These are phyloP conservation scores for Ceratocystis albifundus DNA, from an alignment of 2,329 filamentous ascomycete species.

Conservation along the genomic window DNA sequence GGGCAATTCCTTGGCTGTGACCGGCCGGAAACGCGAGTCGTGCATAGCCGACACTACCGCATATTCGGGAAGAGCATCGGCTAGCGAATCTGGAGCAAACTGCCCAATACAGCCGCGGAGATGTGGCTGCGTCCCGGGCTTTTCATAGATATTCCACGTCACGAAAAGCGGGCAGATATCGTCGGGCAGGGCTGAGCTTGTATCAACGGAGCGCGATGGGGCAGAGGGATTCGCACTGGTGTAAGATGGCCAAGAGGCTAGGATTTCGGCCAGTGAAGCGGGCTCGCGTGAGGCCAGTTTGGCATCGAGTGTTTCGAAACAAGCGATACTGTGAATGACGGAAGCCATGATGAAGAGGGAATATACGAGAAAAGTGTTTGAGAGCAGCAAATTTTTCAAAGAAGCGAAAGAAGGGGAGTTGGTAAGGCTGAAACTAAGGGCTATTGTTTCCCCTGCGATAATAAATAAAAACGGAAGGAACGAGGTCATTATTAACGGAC, in stretches of 20 bases:
- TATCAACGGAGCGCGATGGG: conserved; percentile 24
- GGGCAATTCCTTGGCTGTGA: conserved; percentile 44
- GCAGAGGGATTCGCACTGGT: conserved; percentile 25
- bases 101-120: conserved; percentile 95
- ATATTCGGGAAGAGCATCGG: conserved; percentile 63
- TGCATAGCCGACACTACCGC: conserved; percentile 65
- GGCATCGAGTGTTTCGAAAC: conserved; percentile 77
- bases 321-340: conserved; percentile 75
- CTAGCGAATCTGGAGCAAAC: conserved; percentile 66
- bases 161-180: conserved; percentile 33
- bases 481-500: too few relatives aligned
- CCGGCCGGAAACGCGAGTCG: conserved; percentile 50
- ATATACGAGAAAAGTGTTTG: neutral
- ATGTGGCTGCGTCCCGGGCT: conserved; percentile 42
- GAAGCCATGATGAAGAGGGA: conserved; percentile 55
- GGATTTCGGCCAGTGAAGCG: conserved; percentile 55
- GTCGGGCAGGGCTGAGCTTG: conserved; percentile 24
- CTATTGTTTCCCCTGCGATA: too few relatives aligned
- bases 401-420: neutral
- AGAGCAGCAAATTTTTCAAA: neutral
- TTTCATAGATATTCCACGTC: conserved; percentile 23
- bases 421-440: neutral
- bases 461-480: neutral
- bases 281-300: conserved; percentile 59
- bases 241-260: conserved; percentile 49